A percentile compares a stretch with the other conserved stretches of the same genome.
These are phyloP conservation scores for Rhododendron simsii DNA, from an alignment of 148 eudicot genomes.

Conservation along the genomic window DNA sequence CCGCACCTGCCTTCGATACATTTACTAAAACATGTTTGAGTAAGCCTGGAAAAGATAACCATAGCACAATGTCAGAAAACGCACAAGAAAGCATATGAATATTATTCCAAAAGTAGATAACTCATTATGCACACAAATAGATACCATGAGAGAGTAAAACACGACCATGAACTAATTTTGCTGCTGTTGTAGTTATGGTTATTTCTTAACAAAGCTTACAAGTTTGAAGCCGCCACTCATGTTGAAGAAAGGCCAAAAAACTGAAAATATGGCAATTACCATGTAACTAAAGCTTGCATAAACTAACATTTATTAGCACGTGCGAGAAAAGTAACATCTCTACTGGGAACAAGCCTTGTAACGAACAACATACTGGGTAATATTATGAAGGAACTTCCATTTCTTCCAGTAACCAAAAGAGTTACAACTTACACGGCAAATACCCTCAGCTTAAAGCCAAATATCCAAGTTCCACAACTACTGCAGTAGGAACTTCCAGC, in stretches of 20 bases:
- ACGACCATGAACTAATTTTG: not conserved
- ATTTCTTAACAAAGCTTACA: not conserved
- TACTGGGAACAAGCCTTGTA: not conserved
- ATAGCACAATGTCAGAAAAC: not conserved
- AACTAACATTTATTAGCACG: not conserved
- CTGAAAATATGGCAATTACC: not conserved
- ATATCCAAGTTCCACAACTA: not conserved
- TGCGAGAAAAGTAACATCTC: not conserved
- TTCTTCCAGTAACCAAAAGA: not conserved
- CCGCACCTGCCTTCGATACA: slow-evolving; percentile 64
- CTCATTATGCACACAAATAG: not conserved
- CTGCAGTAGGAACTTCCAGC: not conserved
- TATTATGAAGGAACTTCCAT: not conserved
- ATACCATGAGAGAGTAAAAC: not conserved
- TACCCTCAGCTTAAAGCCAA: not conserved
- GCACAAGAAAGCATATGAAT: not conserved
- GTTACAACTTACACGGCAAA: not conserved
- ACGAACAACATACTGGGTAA: not conserved
- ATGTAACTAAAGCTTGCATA: not conserved
- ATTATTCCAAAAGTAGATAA: not conserved
- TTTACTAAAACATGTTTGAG: slow-evolving; percentile 71
- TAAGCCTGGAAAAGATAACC: slow-evolving; percentile 55
- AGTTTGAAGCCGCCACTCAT: not conserved
- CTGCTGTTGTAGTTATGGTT: not conserved
- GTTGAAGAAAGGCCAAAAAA: not conserved